Conservation (phyloP, 805 yeast genomes). For the Wickerhamiella spandovensis region DNA sequence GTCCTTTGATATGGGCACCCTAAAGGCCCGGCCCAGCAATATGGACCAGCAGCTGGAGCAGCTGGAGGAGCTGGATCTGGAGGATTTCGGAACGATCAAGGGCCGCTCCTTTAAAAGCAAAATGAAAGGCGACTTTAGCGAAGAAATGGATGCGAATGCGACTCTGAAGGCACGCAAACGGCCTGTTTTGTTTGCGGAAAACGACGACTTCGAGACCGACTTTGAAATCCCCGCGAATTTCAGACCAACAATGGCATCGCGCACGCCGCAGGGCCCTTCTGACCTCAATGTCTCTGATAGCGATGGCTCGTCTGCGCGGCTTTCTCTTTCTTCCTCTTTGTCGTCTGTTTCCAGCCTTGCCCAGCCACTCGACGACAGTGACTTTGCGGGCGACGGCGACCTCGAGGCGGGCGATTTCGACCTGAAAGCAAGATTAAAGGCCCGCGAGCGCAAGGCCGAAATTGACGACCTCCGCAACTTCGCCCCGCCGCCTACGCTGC, state of each 20-base stretch:
- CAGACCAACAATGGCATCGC: not conserved
- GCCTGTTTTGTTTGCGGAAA: not conserved
- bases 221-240: not conserved
- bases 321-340: constrained; percentile 9
- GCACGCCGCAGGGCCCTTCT: not conserved
- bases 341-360: constrained; percentile 9
- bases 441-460: constrained; percentile 11
- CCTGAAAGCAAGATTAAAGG: constrained; percentile 8
- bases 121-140: not conserved
- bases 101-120: not conserved
- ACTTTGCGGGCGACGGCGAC: constrained; percentile 10
- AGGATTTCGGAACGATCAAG: not conserved
- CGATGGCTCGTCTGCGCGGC: constrained; percentile 12
- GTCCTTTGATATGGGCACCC: not conserved
- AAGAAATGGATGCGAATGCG: not conserved
- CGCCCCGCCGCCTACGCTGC: too few relatives aligned
- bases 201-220: constrained; percentile 13
- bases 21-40: not conserved
- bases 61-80: too few relatives aligned
- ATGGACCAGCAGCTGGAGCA: too few relatives aligned
- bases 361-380: constrained; percentile 15
- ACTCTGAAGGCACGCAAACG: not conserved
- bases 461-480: constrained; percentile 5
- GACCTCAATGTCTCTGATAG: constrained; percentile 10
- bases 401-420: constrained; percentile 1